Base-by-base conservation (phyloP, 257 asterid genomes). In the Jasminum sambac region DNA sequence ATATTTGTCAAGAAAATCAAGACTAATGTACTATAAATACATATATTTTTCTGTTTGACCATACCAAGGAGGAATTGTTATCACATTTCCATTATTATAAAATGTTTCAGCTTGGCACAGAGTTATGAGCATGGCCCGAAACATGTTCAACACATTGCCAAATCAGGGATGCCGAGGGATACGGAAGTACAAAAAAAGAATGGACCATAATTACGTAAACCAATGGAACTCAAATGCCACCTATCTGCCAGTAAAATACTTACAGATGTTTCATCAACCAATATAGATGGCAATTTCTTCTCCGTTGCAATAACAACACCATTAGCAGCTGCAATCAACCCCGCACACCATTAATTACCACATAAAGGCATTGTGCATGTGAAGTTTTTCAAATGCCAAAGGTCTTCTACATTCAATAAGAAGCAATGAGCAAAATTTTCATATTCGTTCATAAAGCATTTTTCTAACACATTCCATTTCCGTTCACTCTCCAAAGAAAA, bases 221-320 rank as follows among this genome's bases (percentile, higher is more conserved):
- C 21, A 43, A 16, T 42, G 46, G 39, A 74, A 59, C 21, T 14
- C 40, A 30, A 58, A 44, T 19, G 14, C 40, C 23, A 25, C 17
- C 63, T 66, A 12, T 55, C 57, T 52, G 55, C 71, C 67, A 10
- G 23, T 19, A 14, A 34, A 60, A 48, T 59, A 86, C 99, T 87
- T 76, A 91, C 99, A 64, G 99, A 95, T 37, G 97, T 76, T 72
- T 95, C 99, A 74, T 95, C 99, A 76, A 95, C 99, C 88, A 95
- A 84, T 70, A 95, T 95, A 16, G 99, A 95, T 9, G 99, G 99
- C 40, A 95, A 69, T 77, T 90, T 95, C 89, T 95, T 95, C 86
- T 94, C 99, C 7, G 99, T 91, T 34, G 99, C 98, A 81, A 95
- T 91, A 69, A 95, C 98, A 72, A 95, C 99, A 14, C 99, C 99